phyloP scores from a whole-genome alignment of 371 early-diverging fungal genomes.

The Umbelopsis sp. region DNA sequence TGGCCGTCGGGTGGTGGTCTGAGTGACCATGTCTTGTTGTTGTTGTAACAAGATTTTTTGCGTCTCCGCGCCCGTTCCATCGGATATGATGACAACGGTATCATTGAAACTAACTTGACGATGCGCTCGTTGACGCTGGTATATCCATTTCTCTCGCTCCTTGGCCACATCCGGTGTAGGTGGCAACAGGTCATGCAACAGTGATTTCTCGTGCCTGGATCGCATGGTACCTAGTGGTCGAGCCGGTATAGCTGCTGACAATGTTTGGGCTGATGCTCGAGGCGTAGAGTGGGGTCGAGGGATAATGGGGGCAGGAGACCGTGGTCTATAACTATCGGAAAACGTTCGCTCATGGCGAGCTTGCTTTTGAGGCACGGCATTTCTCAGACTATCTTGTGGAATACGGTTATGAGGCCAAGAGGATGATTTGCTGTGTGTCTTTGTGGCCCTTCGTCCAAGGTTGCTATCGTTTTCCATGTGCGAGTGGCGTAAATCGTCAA shows the following conservation, averaged over 20 bases:
- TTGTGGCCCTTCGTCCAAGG: background rate
- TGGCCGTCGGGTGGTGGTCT: background rate
- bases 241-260: background rate
- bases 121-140: background rate
- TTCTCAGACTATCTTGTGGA: background rate
- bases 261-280: background rate
- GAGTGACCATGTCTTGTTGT: background rate
- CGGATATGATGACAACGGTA: conserved; percentile 10
- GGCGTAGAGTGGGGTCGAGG: conserved; percentile 1
- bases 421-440: conserved; percentile 6
- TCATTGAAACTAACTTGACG: conserved; percentile 16
- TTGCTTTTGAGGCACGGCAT: background rate
- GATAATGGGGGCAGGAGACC: background rate
- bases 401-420: conserved; percentile 12
- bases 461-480: background rate
- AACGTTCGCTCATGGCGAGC: conserved; percentile 1
- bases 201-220: background rate
- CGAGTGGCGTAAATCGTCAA: too few species aligned
- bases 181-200: background rate
- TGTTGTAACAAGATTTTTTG: background rate
- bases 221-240: background rate
- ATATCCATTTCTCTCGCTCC: conserved; percentile 10
- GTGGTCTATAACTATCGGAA: conserved; percentile 4
- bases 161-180: conserved; percentile 5
- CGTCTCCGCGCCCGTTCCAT: conserved; percentile 15